A percentile compares a stretch with the other conserved stretches of the same genome.
Conservation (phyloP, 2,329 filamentous ascomycete genomes). For the Endoconidiophora polonica region DNA sequence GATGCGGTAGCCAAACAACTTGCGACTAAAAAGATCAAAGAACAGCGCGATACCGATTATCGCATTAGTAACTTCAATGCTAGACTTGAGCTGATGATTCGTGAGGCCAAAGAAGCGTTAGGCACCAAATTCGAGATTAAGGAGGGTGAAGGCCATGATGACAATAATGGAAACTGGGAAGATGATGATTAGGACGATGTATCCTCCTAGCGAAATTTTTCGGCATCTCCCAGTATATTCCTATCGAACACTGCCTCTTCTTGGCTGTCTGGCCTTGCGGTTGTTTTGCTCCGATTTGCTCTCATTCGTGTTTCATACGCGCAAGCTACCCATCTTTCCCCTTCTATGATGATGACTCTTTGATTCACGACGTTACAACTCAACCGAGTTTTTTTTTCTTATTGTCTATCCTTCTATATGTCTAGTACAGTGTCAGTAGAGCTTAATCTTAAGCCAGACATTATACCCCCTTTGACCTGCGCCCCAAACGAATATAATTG, state of each 20-base stretch:
- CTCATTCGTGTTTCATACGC: no score
- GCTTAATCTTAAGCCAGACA: no score
- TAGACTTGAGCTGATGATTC: constrained; percentile 70
- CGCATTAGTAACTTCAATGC: constrained; percentile 66
- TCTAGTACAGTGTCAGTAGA: no score
- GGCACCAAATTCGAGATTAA: constrained; percentile 56
- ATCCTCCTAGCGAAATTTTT: not conserved
- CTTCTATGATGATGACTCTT: no score
- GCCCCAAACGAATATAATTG: no score
- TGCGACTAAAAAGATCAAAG: constrained; percentile 51
- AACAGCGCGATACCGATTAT: constrained; percentile 63
- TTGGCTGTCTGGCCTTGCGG: not conserved
- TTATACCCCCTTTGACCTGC: no score
- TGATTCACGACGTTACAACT: no score
- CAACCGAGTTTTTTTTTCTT: no score
- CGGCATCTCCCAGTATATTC: not conserved
- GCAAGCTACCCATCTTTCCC: no score
- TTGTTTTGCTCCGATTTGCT: no score
- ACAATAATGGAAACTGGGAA: constrained; percentile 13
- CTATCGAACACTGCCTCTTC: not conserved
- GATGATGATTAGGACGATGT: constrained; percentile 1
- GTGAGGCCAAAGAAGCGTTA: constrained; percentile 72
- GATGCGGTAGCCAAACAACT: constrained; percentile 55
- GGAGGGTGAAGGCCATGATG: constrained; percentile 26
- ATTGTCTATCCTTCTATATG: no score